phyloP scores from a whole-genome alignment of 257 asterid genomes.

The Anisodus tanguticus region DNA sequence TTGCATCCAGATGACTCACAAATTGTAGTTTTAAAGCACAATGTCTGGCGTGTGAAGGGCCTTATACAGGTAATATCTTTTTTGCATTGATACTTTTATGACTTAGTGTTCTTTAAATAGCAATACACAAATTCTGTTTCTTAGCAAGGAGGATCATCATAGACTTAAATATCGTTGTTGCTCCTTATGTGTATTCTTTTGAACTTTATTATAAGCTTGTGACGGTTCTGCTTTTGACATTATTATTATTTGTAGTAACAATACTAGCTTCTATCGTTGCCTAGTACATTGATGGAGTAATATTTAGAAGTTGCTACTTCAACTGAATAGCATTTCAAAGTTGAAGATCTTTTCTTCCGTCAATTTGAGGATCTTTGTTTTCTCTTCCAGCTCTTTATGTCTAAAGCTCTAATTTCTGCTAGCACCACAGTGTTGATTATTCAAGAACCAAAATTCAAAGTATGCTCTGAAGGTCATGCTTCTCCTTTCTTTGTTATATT shows the following conservation, averaged over 20 bases:
- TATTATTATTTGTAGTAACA: background rate
- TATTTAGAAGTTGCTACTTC: background rate
- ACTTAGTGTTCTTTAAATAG: background rate
- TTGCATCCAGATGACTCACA: conserved; percentile 65
- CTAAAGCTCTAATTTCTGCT: background rate
- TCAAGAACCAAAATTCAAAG: conserved; percentile 13
- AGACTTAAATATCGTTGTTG: background rate
- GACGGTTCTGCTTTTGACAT: background rate
- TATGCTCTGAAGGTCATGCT: conserved; percentile 13
- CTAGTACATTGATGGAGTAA: background rate
- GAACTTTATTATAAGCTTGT: background rate
- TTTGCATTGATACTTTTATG: background rate
- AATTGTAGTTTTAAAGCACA: conserved; percentile 70
- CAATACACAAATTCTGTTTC: background rate
- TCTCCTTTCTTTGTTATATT: background rate
- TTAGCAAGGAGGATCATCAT: background rate
- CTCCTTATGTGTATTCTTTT: background rate
- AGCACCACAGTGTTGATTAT: background rate
- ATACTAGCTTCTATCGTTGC: background rate
- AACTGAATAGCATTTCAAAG: background rate
- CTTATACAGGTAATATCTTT: conserved; percentile 55
- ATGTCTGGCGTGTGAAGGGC: conserved; percentile 81
- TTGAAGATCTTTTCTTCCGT: background rate
- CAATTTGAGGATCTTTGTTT: background rate
- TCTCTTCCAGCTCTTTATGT: background rate